Evolutionary conservation across 768 basidiomycete genomes (phyloP).

Genomic region (Calocybe cyanea): DNA sequence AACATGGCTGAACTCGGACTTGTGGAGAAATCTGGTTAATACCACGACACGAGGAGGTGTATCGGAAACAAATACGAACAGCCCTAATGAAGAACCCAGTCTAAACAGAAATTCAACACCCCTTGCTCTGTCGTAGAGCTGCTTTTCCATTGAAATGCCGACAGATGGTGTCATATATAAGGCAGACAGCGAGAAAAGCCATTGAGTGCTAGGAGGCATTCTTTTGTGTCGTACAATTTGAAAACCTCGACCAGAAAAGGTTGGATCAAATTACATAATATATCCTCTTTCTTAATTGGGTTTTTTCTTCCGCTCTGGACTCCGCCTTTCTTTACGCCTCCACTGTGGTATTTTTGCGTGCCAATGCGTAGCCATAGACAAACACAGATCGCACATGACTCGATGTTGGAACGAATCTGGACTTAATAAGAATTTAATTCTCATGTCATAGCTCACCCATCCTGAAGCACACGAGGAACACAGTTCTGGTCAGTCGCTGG

Average conservation of each 20-base stretch:
- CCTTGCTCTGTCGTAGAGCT: conserved; percentile 75
- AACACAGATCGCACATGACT: background rate
- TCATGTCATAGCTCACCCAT: background rate
- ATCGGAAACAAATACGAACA: conserved; percentile 48
- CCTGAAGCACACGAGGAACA: conserved; percentile 3
- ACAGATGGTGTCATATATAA: conserved; percentile 57
- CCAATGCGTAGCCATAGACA: too few species aligned
- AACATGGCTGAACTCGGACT: conserved; percentile 82
- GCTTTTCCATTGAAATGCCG: conserved; percentile 52
- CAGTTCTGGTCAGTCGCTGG: background rate
- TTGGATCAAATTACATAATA: too few species aligned
- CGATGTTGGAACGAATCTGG: background rate
- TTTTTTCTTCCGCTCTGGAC: too few species aligned
- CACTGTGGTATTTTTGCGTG: too few species aligned
- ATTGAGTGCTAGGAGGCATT: conserved; percentile 44
- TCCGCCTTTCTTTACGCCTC: too few species aligned
- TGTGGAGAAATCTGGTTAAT: conserved; percentile 4
- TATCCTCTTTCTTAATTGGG: too few species aligned
- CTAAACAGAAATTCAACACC: conserved; percentile 87
- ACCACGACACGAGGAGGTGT: conserved; percentile 10
- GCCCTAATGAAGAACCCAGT: conserved; percentile 66
- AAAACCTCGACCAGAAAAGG: too few species aligned
- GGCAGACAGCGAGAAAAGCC: conserved; percentile 65
- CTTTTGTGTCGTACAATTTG: too few species aligned
- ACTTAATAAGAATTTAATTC: background rate